A percentile compares a stretch with the other conserved stretches of the same genome.
phyloP scores from a whole-genome alignment of 129 eudicot species.

The Dittrichia graveolens region DNA sequence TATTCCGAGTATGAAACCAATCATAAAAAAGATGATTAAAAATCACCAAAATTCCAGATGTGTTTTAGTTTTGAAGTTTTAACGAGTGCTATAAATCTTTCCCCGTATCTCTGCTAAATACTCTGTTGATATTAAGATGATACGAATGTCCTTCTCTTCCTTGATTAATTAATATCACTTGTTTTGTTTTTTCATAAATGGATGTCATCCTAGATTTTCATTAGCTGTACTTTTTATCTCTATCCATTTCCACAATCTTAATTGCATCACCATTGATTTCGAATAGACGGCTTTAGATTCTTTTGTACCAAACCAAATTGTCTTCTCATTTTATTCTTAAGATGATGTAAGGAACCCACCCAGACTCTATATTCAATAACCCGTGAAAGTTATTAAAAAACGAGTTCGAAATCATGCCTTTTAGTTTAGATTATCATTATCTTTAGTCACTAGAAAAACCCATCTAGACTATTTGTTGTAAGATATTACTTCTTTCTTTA shows the following conservation, averaged over 20 bases:
- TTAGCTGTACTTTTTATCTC: constrained; percentile 50
- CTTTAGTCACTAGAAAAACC: too few species aligned
- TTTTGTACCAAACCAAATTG: constrained; percentile 19
- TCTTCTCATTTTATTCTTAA: constrained; percentile 26
- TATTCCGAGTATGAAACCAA: constrained; percentile 46
- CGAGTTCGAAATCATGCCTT: too few species aligned
- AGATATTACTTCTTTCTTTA: too few species aligned
- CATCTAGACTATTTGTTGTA: too few species aligned
- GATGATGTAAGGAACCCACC: constrained; percentile 25
- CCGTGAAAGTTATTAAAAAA: background rate
- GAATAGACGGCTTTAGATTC: constrained; percentile 35
- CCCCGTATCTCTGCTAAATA: constrained; percentile 62
- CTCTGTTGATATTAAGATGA: constrained; percentile 39
- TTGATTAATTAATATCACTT: background rate
- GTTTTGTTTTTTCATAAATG: constrained; percentile 36
- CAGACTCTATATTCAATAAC: background rate
- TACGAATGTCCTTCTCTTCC: constrained; percentile 8
- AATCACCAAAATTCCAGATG: constrained; percentile 45
- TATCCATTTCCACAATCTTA: constrained; percentile 44
- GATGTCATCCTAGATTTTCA: constrained; percentile 77
- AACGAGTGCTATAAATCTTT: constrained; percentile 43
- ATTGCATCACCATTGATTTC: constrained; percentile 55
- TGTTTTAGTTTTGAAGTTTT: constrained; percentile 30
- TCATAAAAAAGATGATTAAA: constrained; percentile 39
- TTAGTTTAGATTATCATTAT: too few species aligned